Conservation (phyloP, 2,329 filamentous ascomycete genomes). For the Fusarium sp. region DNA sequence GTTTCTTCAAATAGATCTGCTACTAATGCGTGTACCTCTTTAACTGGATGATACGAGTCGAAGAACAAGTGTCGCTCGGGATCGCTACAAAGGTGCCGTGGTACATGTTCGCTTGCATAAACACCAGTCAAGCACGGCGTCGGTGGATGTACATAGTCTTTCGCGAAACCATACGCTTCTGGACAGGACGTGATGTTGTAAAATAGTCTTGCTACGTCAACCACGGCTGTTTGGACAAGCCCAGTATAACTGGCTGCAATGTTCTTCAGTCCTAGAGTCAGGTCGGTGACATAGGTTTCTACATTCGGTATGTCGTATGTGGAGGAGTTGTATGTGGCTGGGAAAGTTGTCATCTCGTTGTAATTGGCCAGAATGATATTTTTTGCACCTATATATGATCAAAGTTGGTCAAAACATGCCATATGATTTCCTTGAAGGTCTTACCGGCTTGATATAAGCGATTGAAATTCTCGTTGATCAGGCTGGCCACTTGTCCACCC, state of each 20-base stretch:
- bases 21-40: slow-evolving; percentile 21
- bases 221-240: slow-evolving; percentile 3
- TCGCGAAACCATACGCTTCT: slow-evolving; percentile 1
- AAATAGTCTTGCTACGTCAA: slow-evolving; percentile 12
- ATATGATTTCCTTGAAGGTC: background rate
- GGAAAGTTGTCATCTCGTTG: slow-evolving; percentile 8
- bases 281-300: background rate
- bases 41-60: slow-evolving; percentile 24
- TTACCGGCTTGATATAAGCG: slow-evolving; percentile 18
- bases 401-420: fast-evolving
- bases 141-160: slow-evolving; percentile 22
- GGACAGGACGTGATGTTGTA: background rate
- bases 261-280: slow-evolving; percentile 7
- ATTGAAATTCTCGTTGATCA: slow-evolving; percentile 14
- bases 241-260: slow-evolving; percentile 17
- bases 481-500: slow-evolving; percentile 13
- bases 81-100: slow-evolving; percentile 24
- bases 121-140: slow-evolving; percentile 22
- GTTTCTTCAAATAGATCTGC: slow-evolving; percentile 8
- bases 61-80: slow-evolving; percentile 24
- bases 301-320: slow-evolving; percentile 15
- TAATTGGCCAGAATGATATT: slow-evolving; percentile 25
- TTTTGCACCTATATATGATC: background rate
- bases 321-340: slow-evolving; percentile 23
- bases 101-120: slow-evolving; percentile 19